Evolutionary conservation across 495 filamentous ascomycete species (phyloP), one percentile per base, ranked within the genome.

Genomic region (Aspergillus indologenus): DNA sequence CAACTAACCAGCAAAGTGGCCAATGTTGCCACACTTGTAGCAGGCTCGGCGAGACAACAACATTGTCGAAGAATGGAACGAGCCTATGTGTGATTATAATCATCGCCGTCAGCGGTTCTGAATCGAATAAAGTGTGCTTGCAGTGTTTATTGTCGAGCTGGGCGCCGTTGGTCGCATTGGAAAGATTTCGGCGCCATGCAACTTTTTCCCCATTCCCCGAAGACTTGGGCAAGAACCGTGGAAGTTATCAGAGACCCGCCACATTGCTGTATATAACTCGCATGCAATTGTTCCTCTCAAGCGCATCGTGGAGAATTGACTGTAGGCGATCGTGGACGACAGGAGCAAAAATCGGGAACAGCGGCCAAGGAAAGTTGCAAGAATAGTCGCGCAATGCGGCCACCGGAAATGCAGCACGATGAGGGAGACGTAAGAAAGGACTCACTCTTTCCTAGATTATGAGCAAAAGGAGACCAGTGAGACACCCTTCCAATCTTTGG

Each of bases 1-100:
- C 57, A 64, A 79, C 83, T 75, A 74, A 87, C 85, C 85, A 65
- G 94, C 94, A 73, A 95, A 97, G 80, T 99, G 94, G 75, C 94
- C 94, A 72, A 99, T 92, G 70, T 96, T 96, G 77, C 95, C 95
- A 82, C 95, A 99, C 81, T 99, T 99, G 84, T 97, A 99, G 86
- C 95, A 99, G 61, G 93, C 95, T 75, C 95, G 90, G 75, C 94
- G 91, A 72, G 92, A 93, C 71, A 97, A 84, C 66, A 95, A 96
- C 79, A 92, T 93, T 87, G 91, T 94, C 66, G 73, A 54, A 68
- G 53, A 65, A 34, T 51, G 64, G 56, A n/a, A 53, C 31, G 31
- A n/a, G 22, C 34, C 42, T 54, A 59, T 51, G 43, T 40, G 2
- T 8, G 47, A 58, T 52, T 54, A 44, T n/a, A 46, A 42, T 29